phyloP scores from a whole-genome alignment of 345 rosid species.

The Pugionium cornutum region DNA sequence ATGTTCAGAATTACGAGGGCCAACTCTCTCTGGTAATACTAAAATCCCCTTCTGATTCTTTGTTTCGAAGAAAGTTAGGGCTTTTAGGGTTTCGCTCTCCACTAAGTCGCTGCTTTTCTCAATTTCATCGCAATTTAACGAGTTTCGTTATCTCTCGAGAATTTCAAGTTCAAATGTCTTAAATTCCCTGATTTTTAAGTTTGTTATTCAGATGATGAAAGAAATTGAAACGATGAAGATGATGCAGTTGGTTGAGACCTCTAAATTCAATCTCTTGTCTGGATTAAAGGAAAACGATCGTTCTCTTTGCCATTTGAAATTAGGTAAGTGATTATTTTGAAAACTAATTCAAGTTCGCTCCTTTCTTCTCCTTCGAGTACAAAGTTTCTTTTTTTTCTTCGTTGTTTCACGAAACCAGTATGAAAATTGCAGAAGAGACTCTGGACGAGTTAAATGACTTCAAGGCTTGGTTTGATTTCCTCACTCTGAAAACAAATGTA shows the following conservation, averaged over 20 bases:
- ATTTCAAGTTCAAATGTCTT: not conserved
- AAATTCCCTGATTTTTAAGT: not conserved
- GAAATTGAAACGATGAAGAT: conserved; percentile 48
- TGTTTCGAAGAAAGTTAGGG: conserved; percentile 33
- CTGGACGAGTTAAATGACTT: conserved; percentile 69
- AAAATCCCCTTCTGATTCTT: conserved; percentile 21
- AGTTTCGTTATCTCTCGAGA: not conserved
- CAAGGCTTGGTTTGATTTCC: conserved; percentile 54
- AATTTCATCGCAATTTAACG: not conserved
- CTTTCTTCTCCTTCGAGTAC: not conserved
- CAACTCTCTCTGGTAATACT: conserved; percentile 54
- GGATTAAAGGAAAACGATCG: conserved; percentile 61
- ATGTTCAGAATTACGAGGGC: conserved; percentile 49
- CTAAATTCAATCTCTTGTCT: conserved; percentile 55
- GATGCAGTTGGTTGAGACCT: conserved; percentile 47
- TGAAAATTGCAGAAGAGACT: conserved; percentile 53
- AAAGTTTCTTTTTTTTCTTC: conserved; percentile 26
- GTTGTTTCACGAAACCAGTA: conserved; percentile 12
- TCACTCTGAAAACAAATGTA: conserved; percentile 50
- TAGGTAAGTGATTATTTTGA: conserved; percentile 45
- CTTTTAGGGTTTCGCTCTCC: conserved; percentile 29
- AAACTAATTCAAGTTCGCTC: conserved; percentile 8
- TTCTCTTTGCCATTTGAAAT: conserved; percentile 51
- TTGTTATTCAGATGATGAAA: conserved; percentile 45
- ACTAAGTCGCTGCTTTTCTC: not conserved